Percentiles rank a stretch among this genome's conserved stretches.
These are phyloP conservation scores for Stramenopiles sp. DNA, from an alignment of 352 stramenopile species.

Conservation along the genomic window DNA sequence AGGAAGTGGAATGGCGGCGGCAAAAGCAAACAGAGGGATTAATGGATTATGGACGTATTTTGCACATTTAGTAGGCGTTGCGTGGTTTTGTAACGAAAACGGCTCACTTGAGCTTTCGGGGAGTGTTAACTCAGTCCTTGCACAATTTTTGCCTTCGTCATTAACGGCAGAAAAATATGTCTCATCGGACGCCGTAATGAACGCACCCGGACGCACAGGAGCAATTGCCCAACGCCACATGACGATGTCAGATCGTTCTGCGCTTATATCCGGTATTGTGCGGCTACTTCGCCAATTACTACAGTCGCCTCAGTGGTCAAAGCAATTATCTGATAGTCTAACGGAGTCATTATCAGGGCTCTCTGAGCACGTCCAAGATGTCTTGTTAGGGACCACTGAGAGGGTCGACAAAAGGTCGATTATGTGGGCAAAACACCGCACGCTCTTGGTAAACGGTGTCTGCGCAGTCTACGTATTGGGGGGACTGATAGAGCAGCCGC, in stretches of 20 bases:
- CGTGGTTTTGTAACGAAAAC: neutral
- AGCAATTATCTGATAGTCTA: neutral
- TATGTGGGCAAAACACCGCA: neutral
- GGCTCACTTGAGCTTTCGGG: neutral
- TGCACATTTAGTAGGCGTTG: neutral
- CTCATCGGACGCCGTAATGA: too few species aligned
- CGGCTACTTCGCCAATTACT: neutral
- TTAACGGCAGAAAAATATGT: too few species aligned
- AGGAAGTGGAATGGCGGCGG: neutral
- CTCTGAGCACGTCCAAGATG: neutral
- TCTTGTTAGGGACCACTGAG: neutral
- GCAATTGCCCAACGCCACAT: too few species aligned
- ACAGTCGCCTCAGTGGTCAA: neutral
- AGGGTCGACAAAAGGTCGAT: neutral
- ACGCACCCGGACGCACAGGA: too few species aligned
- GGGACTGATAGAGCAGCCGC: neutral
- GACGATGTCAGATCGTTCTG: neutral
- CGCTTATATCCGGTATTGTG: neutral
- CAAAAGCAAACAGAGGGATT: neutral
- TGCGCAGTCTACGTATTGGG: neutral
- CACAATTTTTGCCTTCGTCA: neutral
- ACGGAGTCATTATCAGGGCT: neutral
- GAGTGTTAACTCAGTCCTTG: neutral
- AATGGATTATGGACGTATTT: neutral
- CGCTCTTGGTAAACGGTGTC: neutral